Evolutionary conservation across 2,329 filamentous ascomycete species (phyloP).

Genomic region (Cytospora leucostoma): DNA sequence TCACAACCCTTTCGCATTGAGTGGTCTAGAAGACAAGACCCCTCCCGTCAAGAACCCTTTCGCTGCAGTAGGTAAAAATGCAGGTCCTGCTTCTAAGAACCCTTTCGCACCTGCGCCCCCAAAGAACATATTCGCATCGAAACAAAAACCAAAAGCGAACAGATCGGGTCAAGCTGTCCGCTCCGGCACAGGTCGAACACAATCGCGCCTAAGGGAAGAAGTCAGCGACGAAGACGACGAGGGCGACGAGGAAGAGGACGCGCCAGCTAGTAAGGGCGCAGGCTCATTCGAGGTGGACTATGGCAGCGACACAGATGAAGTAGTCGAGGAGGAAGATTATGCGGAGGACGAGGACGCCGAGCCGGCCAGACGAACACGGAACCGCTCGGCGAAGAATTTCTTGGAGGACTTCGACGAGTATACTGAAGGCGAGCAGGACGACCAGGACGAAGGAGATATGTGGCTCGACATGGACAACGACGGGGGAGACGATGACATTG

Average conservation of each 20-base stretch:
- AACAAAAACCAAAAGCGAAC: slow-evolving; percentile 38
- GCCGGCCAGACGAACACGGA: slow-evolving; percentile 17
- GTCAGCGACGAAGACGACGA: slow-evolving; percentile 42
- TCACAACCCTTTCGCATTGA: slow-evolving; percentile 24
- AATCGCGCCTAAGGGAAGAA: slow-evolving; percentile 54
- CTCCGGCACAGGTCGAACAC: slow-evolving; percentile 43
- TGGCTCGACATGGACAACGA: slow-evolving; percentile 52
- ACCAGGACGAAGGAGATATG: slow-evolving; percentile 48
- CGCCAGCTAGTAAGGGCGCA: slow-evolving; percentile 34
- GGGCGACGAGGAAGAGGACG: slow-evolving; percentile 42
- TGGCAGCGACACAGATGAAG: slow-evolving; percentile 45
- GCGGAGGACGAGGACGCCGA: slow-evolving; percentile 43
- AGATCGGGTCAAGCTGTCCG: slow-evolving; percentile 52
- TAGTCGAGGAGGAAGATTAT: slow-evolving; percentile 42
- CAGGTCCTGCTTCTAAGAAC: slow-evolving; percentile 21
- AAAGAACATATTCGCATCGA: slow-evolving; percentile 43
- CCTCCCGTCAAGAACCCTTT: slow-evolving; percentile 26
- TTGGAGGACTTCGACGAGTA: slow-evolving; percentile 34
- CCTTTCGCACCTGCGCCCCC: slow-evolving; percentile 31
- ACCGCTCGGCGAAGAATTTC: slow-evolving; percentile 36
- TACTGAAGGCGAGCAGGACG: slow-evolving; percentile 33
- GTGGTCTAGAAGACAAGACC: slow-evolving; percentile 20
- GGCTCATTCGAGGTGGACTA: slow-evolving; percentile 38
- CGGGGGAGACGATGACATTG: slow-evolving; percentile 40
- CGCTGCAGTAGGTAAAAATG: neutral